phyloP scores from a whole-genome alignment of 805 yeast species.

The Martiniozyma abietophila region DNA sequence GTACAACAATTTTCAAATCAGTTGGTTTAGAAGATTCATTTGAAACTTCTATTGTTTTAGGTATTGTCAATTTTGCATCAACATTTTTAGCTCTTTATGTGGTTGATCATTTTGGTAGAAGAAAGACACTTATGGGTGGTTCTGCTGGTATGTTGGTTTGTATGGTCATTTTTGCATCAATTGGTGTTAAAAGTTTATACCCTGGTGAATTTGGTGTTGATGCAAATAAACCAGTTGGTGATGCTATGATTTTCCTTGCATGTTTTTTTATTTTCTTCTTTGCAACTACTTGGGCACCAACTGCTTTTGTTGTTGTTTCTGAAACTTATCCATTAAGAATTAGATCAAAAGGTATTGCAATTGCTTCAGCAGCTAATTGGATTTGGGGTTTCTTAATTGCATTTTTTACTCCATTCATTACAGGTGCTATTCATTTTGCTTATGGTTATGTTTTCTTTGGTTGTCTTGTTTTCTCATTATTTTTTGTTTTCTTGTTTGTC shows the following conservation, averaged over 20 bases:
- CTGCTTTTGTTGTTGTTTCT: conserved; percentile 54
- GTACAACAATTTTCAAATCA: conserved; percentile 51
- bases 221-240: conserved; percentile 44
- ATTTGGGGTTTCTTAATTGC: conserved; percentile 47
- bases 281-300: conserved; percentile 74
- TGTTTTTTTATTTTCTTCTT: conserved; percentile 58
- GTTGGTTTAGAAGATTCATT: conserved; percentile 51
- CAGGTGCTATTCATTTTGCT: conserved; percentile 43
- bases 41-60: conserved; percentile 50
- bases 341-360: conserved; percentile 53
- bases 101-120: conserved; percentile 49
- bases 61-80: conserved; percentile 46
- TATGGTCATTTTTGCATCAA: conserved; percentile 49
- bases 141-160: conserved; percentile 45
- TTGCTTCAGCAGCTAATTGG: conserved; percentile 62
- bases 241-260: conserved; percentile 54
- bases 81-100: conserved; percentile 44
- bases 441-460: conserved; percentile 52
- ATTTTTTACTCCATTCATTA: conserved; percentile 51
- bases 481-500: conserved; percentile 45
- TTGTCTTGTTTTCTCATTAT: conserved; percentile 42
- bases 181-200: conserved; percentile 45
- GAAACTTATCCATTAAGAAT: conserved; percentile 63
- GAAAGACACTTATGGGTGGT: conserved; percentile 40
- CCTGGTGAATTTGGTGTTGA: conserved; percentile 31